These are phyloP conservation scores for Fusarium sororula DNA, from an alignment of 2,329 filamentous ascomycete species.

Conservation along the genomic window DNA sequence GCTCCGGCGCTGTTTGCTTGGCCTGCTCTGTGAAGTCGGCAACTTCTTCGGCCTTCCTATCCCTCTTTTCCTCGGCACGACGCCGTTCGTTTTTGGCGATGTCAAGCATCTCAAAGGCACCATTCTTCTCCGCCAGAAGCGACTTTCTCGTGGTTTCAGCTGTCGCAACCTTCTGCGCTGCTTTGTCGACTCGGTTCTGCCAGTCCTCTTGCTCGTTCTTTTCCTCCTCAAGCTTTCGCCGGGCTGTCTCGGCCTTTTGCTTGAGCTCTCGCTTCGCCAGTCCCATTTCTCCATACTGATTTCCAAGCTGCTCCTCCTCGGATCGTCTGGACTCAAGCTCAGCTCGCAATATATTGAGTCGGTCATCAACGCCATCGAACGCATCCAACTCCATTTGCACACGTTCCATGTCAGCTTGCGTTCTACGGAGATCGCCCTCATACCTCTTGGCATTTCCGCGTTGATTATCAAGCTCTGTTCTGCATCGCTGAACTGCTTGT, in stretches of 20 bases:
- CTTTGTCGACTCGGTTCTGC: conserved; percentile 62
- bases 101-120: conserved; percentile 61
- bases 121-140: conserved; percentile 70
- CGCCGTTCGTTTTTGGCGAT: conserved; percentile 57
- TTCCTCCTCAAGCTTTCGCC: conserved; percentile 47
- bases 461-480: conserved; percentile 57
- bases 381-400: conserved; percentile 69
- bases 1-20: conserved; percentile 57
- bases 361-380: conserved; percentile 74
- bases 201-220: conserved; percentile 52
- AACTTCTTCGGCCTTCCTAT: conserved; percentile 59
- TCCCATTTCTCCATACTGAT: conserved; percentile 63
- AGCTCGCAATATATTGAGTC: conserved; percentile 66
- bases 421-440: conserved; percentile 64
- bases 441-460: conserved; percentile 50
- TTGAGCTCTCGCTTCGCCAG: conserved; percentile 61
- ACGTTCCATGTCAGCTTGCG: conserved; percentile 65
- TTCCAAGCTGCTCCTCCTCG: conserved; percentile 59
- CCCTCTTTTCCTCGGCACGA: conserved; percentile 57
- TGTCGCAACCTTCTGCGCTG: conserved; percentile 61
- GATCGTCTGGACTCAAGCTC: conserved; percentile 65
- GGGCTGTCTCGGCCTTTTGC: conserved; percentile 52
- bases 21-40: conserved; percentile 66
- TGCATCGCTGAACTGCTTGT: conserved; percentile 59
- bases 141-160: conserved; percentile 60